A percentile compares a stretch with the other conserved stretches of the same genome.
These are phyloP conservation scores for Fusarium acutatum DNA, from an alignment of 2,329 filamentous ascomycete species.

Conservation along the genomic window DNA sequence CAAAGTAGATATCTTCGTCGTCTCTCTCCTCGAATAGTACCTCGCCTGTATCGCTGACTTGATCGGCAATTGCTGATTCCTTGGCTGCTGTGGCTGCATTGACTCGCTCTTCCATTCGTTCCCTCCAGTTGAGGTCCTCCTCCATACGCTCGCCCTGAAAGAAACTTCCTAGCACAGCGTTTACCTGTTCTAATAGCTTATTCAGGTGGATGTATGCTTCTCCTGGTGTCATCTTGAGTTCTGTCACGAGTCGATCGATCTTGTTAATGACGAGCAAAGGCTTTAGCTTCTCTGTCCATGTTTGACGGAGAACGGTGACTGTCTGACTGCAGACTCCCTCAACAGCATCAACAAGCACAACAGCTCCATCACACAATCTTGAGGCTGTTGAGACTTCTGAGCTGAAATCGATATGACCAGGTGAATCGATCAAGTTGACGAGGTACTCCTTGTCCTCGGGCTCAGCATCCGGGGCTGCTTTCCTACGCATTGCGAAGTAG, in stretches of 20 bases:
- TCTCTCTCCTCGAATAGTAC: conserved; percentile 86
- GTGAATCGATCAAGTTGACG: conserved; percentile 97
- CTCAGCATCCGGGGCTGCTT: conserved; percentile 71
- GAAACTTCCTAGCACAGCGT: conserved; percentile 96
- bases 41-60: conserved; percentile 64
- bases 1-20: conserved; percentile 97
- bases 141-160: conserved; percentile 99
- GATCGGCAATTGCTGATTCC: conserved; percentile 57
- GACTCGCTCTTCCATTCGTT: conserved; percentile 87
- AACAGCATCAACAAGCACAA: conserved; percentile 94
- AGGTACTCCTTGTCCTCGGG: conserved; percentile 88
- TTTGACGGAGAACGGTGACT: conserved; percentile 92
- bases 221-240: conserved; percentile 89
- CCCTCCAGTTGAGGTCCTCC: conserved; percentile 94
- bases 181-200: conserved; percentile 93
- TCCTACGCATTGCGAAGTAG: conserved; percentile 90
- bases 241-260: conserved; percentile 92
- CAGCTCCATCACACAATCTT: conserved; percentile 89
- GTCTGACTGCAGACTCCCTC: conserved; percentile 99
- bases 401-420: conserved; percentile 98
- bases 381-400: conserved; percentile 98
- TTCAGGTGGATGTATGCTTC: conserved; percentile 91
- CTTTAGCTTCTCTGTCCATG: conserved; percentile 95
- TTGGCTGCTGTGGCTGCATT: conserved; percentile 74
- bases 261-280: conserved; percentile 97